A percentile compares a stretch with the other conserved stretches of the same genome.
Evolutionary conservation across 2,329 filamentous ascomycete species (phyloP).

Genomic region (Podosphaera aphanis): DNA sequence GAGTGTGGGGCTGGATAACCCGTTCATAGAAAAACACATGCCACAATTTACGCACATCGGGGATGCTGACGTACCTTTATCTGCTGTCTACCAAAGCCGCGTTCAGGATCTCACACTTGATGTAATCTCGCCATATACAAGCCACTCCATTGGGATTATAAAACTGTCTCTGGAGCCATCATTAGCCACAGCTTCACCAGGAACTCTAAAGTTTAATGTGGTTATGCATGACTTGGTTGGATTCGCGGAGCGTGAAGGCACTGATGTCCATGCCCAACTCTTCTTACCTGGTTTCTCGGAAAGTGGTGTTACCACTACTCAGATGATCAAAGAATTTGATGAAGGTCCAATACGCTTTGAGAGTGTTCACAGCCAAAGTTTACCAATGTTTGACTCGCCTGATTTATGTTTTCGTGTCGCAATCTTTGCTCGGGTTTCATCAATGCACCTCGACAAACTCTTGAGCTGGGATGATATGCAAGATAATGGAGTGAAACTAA

Average conservation of each 20-base stretch:
- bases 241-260: slow-evolving; percentile 87
- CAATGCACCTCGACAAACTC: slow-evolving; percentile 90
- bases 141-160: slow-evolving; percentile 72
- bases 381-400: slow-evolving; percentile 54
- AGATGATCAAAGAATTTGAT: slow-evolving; percentile 84
- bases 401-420: slow-evolving; percentile 62
- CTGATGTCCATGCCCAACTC: slow-evolving; percentile 87
- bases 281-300: slow-evolving; percentile 81
- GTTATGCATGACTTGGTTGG: slow-evolving; percentile 93
- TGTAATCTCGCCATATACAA: slow-evolving; percentile 77
- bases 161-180: slow-evolving; percentile 83
- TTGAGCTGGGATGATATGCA: slow-evolving; percentile 98
- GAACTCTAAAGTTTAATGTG: slow-evolving; percentile 91
- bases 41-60: slow-evolving; percentile 81
- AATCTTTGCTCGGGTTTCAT: slow-evolving; percentile 73
- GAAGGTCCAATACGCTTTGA: slow-evolving; percentile 84
- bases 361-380: slow-evolving; percentile 94
- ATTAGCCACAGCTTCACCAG: slow-evolving; percentile 72
- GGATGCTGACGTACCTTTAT: slow-evolving; percentile 76
- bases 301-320: slow-evolving; percentile 79
- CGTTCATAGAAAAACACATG: slow-evolving; percentile 77
- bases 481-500: slow-evolving; percentile 41
- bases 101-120: slow-evolving; percentile 89
- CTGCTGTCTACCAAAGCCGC: slow-evolving; percentile 78
- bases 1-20: slow-evolving; percentile 78